These are phyloP conservation scores for Talaromyces borbonicus DNA, from an alignment of 495 filamentous ascomycete species.

Conservation along the genomic window DNA sequence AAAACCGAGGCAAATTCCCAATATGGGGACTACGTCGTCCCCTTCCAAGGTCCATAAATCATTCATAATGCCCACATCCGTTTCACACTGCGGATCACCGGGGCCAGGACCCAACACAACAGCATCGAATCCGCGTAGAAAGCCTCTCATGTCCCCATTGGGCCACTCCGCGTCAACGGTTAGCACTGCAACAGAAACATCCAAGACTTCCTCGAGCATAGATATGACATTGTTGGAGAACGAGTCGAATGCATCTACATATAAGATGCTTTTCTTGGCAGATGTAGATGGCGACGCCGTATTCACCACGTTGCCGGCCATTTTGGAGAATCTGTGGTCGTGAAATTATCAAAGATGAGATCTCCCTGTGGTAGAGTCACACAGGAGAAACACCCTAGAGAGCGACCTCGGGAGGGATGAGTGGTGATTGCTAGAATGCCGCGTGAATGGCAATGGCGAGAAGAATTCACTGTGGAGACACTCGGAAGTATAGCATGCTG, in stretches of 20 bases:
- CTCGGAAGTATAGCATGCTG: no score
- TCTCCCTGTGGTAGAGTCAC: no score
- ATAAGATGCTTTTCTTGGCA: constrained; percentile 50
- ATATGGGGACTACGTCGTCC: constrained; percentile 53
- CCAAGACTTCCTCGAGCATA: constrained; percentile 55
- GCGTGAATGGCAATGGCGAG: no score
- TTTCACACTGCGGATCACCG: constrained; percentile 46
- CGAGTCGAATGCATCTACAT: constrained; percentile 91
- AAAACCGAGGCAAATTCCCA: constrained; percentile 90
- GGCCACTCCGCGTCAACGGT: constrained; percentile 55
- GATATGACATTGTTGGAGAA: constrained; percentile 89
- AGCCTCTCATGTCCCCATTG: constrained; percentile 30
- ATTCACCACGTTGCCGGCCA: neutral
- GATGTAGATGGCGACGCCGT: neutral
- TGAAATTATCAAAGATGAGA: neutral
- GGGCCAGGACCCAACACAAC: constrained; percentile 76
- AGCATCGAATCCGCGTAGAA: constrained; percentile 56
- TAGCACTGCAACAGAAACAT: constrained; percentile 57
- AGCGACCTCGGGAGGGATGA: no score
- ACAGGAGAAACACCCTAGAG: no score
- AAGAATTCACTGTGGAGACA: no score
- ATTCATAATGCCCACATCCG: constrained; percentile 72
- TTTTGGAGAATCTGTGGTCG: neutral
- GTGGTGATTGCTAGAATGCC: no score
- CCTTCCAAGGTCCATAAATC: constrained; percentile 61